Percentiles rank a stretch among this genome's conserved stretches.
Conservation (phyloP, 495 filamentous ascomycete species). For the Daldinia childiae region DNA sequence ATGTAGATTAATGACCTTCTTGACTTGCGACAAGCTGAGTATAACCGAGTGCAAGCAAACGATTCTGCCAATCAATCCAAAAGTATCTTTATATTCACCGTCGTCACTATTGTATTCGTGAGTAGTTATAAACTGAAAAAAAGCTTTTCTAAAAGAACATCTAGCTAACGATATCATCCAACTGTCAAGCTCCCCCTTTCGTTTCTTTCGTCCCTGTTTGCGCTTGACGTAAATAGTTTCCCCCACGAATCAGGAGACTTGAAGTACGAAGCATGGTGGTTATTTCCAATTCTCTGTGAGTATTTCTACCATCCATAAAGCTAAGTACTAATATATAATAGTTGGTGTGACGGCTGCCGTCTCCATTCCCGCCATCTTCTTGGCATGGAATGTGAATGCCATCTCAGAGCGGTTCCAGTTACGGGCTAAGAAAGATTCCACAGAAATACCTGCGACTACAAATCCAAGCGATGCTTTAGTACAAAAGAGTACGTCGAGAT, state of each 20-base stretch:
- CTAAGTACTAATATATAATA: slow-evolving; percentile 3
- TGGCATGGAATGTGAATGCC: slow-evolving; percentile 27
- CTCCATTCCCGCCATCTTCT: slow-evolving; percentile 20
- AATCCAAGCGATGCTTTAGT: neutral
- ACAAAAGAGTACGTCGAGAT: neutral
- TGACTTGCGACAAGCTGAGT: slow-evolving; percentile 34
- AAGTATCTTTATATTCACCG: slow-evolving; percentile 26
- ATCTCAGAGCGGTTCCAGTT: slow-evolving; percentile 9
- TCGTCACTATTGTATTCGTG: slow-evolving; percentile 32
- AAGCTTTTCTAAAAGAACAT: neutral
- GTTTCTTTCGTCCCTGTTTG: slow-evolving; percentile 32
- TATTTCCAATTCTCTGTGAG: slow-evolving; percentile 31
- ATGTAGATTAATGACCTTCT: slow-evolving; percentile 27
- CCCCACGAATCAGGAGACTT: slow-evolving; percentile 22
- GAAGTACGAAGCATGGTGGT: slow-evolving; percentile 27
- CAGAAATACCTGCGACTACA: neutral
- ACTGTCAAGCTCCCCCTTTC: slow-evolving; percentile 34
- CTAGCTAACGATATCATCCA: slow-evolving; percentile 9
- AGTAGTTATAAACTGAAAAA: neutral
- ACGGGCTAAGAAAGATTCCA: neutral
- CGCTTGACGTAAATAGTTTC: slow-evolving; percentile 25
- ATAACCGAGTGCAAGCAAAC: slow-evolving; percentile 25
- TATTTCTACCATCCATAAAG: neutral
- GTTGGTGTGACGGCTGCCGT: slow-evolving; percentile 23
- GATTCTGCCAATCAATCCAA: slow-evolving; percentile 27